A percentile compares a stretch with the other conserved stretches of the same genome.
Conservation (phyloP, 2,329 filamentous ascomycete species). For the Coccinonectria pachysandricola region DNA sequence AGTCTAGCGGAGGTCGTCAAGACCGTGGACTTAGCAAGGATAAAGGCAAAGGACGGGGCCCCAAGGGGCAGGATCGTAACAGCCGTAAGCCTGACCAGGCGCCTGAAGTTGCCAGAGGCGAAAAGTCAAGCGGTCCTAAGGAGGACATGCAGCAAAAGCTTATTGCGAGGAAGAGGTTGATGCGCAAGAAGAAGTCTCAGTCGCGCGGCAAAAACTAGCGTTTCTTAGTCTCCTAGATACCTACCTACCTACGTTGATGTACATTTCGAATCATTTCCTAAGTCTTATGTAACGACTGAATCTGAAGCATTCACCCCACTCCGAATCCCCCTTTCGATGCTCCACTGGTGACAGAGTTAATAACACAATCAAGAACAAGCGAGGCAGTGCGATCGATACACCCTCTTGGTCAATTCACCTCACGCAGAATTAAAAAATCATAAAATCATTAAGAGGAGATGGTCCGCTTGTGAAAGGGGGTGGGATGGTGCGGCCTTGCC, state of each 20-base stretch:
- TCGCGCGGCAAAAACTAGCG: slow-evolving; percentile 23
- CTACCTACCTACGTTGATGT: too few relatives aligned
- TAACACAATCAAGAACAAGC: too few relatives aligned
- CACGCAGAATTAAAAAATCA: too few relatives aligned
- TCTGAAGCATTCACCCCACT: too few relatives aligned
- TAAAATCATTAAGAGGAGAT: slow-evolving; percentile 9
- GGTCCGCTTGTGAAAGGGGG: too few relatives aligned
- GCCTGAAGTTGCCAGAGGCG: slow-evolving; percentile 4
- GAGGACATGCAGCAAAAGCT: slow-evolving; percentile 55
- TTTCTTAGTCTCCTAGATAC: slow-evolving; percentile 7
- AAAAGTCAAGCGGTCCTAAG: slow-evolving; percentile 25
- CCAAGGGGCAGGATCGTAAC: slow-evolving; percentile 5
- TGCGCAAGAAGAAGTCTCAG: slow-evolving; percentile 57
- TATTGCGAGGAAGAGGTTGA: slow-evolving; percentile 74
- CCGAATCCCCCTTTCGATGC: too few relatives aligned
- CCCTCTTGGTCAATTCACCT: too few relatives aligned
- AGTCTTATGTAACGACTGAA: too few relatives aligned
- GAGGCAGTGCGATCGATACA: too few relatives aligned
- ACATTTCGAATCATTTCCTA: too few relatives aligned
- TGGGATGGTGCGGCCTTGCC: too few relatives aligned
- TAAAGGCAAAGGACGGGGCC: slow-evolving; percentile 9
- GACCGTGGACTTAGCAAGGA: slow-evolving; percentile 10
- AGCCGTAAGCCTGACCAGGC: slow-evolving; percentile 6
- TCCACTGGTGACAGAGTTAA: too few relatives aligned
- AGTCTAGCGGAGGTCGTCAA: slow-evolving; percentile 7